Evolutionary conservation across 331 rosid species (phyloP).

Genomic region (Acacia concinna): DNA sequence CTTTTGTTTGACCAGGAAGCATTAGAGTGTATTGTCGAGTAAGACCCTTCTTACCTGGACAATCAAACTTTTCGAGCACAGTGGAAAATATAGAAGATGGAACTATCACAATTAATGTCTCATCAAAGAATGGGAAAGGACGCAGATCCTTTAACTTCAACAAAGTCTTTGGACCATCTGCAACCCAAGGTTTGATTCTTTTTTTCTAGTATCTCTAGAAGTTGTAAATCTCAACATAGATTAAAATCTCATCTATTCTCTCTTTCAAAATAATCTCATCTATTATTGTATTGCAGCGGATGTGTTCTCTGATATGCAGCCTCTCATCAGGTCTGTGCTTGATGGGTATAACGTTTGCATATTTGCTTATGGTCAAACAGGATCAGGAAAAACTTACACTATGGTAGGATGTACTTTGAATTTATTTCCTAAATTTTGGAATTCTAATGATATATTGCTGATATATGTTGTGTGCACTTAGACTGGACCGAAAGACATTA

Average conservation of each 20-base stretch:
- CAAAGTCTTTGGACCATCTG: slow-evolving; percentile 89
- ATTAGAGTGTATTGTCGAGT: slow-evolving; percentile 95
- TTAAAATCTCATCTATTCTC: slow-evolving; percentile 7
- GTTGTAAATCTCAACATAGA: slow-evolving; percentile 4
- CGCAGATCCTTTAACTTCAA: slow-evolving; percentile 74
- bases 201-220: background rate
- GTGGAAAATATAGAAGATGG: slow-evolving; percentile 84
- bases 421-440: background rate
- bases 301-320: slow-evolving; percentile 91
- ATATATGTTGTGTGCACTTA: slow-evolving; percentile 34
- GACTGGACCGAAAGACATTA: slow-evolving; percentile 90
- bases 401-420: slow-evolving; percentile 54
- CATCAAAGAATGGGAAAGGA: slow-evolving; percentile 87
- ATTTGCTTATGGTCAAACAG: slow-evolving; percentile 81
- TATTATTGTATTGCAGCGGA: slow-evolving; percentile 61
- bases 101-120: slow-evolving; percentile 60
- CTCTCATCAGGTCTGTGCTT: slow-evolving; percentile 68
- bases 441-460: slow-evolving; percentile 14
- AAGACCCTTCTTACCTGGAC: slow-evolving; percentile 85
- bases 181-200: slow-evolving; percentile 74
- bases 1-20: slow-evolving; percentile 69
- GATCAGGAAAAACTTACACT: slow-evolving; percentile 81
- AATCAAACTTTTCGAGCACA: slow-evolving; percentile 58
- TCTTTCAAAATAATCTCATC: background rate
- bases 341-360: slow-evolving; percentile 82